Evolutionary conservation across 495 filamentous ascomycete genomes (phyloP).

Genomic region (Elasticomyces elasticus): DNA sequence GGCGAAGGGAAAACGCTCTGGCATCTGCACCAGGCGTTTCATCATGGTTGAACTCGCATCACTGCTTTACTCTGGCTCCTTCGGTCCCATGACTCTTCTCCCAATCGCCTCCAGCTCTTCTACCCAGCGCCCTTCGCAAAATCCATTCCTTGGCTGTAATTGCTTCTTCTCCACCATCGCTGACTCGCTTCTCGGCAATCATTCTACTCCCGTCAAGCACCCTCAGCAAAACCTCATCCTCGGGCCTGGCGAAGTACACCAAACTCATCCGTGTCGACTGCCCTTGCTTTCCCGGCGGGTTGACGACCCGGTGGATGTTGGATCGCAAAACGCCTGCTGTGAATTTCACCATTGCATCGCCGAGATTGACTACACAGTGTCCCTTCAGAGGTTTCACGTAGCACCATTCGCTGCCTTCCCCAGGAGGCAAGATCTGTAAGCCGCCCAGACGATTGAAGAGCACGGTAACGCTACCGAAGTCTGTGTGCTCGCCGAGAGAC

Average conservation of each 20-base stretch:
- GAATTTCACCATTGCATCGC: conserved; percentile 56
- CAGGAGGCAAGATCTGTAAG: conserved; percentile 46
- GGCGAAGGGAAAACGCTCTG: no score
- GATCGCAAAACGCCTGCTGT: conserved; percentile 49
- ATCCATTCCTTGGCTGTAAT: conserved; percentile 20
- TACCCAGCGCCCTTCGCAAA: conserved; percentile 3
- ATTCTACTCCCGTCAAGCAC: conserved; percentile 33
- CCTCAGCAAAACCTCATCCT: conserved; percentile 45
- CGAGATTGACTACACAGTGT: conserved; percentile 54
- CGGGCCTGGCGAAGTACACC: conserved; percentile 54
- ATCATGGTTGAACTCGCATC: no score
- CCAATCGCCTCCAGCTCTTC: conserved; percentile 27
- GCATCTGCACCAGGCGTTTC: no score
- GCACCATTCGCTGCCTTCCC: conserved; percentile 35
- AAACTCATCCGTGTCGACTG: conserved; percentile 44
- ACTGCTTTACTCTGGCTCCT: conserved; percentile 24
- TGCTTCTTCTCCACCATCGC: conserved; percentile 1
- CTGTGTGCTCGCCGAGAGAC: conserved; percentile 13
- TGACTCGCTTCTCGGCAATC: conserved; percentile 24
- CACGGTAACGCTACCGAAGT: conserved; percentile 47
- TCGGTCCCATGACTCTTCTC: conserved; percentile 25
- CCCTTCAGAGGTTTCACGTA: conserved; percentile 51
- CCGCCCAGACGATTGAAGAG: conserved; percentile 54
- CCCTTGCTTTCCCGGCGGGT: conserved; percentile 45
- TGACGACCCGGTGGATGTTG: conserved; percentile 54